phyloP scores from a whole-genome alignment of 2,329 filamentous ascomycete genomes.

The Endocalyx cinctus region DNA sequence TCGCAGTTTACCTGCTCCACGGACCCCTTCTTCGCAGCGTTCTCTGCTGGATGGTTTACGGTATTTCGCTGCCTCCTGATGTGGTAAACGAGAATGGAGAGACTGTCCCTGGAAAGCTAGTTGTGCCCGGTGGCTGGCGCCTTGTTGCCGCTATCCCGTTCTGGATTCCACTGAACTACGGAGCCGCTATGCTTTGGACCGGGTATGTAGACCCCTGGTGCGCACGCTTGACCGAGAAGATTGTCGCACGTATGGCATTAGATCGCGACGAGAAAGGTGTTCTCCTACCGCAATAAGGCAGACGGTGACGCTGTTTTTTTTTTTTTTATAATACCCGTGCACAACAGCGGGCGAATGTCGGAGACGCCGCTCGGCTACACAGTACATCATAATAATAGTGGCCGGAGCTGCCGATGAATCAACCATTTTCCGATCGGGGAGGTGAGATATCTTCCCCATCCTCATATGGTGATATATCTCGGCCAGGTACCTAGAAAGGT shows the following conservation, averaged over 20 bases:
- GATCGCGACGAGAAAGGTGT: conserved; percentile 26
- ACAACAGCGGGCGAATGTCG: no score
- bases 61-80: conserved; percentile 33
- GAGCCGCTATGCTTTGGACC: conserved; percentile 45
- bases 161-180: conserved; percentile 45
- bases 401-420: no score
- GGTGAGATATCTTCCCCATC: no score
- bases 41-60: conserved; percentile 57
- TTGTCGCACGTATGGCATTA: conserved; percentile 27
- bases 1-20: conserved; percentile 61
- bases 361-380: no score
- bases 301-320: no score
- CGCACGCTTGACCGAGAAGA: conserved; percentile 37
- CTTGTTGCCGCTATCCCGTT: conserved; percentile 36
- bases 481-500: no score
- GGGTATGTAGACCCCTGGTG: conserved; percentile 50
- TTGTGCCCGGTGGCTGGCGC: conserved; percentile 31
- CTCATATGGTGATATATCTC: no score
- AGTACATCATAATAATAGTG: no score
- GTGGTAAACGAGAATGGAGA: conserved; percentile 32
- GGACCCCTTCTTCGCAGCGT: conserved; percentile 56
- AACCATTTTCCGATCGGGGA: no score
- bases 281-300: conserved; percentile 27
- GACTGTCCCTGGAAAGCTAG: conserved; percentile 29
- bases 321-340: no score